Base-by-base conservation (phyloP, 225 moss, liverwort and hornwort species). In the Physcomitrium patens region DNA sequence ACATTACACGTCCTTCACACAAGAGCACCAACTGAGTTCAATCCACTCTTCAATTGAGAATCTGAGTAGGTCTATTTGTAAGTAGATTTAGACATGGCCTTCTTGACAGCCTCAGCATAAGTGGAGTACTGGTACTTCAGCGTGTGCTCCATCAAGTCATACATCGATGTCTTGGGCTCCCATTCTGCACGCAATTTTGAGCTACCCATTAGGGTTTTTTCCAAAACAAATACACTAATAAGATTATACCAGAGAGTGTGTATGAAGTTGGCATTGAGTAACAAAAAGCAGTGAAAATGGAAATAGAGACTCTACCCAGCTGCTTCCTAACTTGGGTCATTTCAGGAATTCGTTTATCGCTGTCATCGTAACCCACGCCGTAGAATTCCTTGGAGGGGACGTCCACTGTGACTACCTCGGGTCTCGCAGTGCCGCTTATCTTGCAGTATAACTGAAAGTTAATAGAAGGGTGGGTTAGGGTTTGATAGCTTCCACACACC, bases 341-440 rank as follows among this genome's bases (percentile, higher is more conserved):
- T 50, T 87, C 87, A 0, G 81, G 84, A 27, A 87, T 81, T 22
- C 87, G 76, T 60, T 80, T 84, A 20, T 87, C 84, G 15, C 84
- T 84, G 55, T 84, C 84, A 43, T 87, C 87, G 10, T 87, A 87
- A 28, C 84, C 84, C 8, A 77, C 73, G 13, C 84, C 84, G 70
- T 87, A 87, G 60, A 87, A 84, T 26, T 87, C 87, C 17, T 78
- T 13, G 5, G 81, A 84, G 0, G 78, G 75, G 42, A 84, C 75
- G 41, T 84, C 87, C n/a, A 87, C 9, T 9, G 87, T 87, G n/a
- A 83, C 60, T 8, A 81, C 72, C 67, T 74, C 75, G 10, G 84
- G 84, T 63, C 76, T 84, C 9, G 78, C 63, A 37, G 70, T 75
- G 20, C 78, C 73, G 15, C 84, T 87, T 45, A 87, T 76, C 70